Evolutionary conservation across 139 green algal genomes (phyloP), one percentile per base, ranked within the genome.

Genomic region (Tetradesmus lagerheimii): DNA sequence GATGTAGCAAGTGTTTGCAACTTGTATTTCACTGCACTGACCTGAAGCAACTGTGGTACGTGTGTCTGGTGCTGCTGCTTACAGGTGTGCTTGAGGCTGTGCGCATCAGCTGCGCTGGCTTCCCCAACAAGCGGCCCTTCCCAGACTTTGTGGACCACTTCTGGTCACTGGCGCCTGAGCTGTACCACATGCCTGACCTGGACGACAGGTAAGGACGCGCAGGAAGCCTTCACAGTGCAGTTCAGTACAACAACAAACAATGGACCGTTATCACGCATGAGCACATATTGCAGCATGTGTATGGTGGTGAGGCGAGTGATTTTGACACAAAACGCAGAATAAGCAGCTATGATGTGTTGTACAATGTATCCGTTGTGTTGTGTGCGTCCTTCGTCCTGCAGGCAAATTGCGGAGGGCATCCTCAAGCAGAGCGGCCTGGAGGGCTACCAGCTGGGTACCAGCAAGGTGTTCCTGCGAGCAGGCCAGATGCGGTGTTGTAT

Each of bases 31-130:
- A n/a, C n/a, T n/a, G n/a, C n/a, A n/a, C n/a, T n/a, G n/a, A n/a
- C n/a, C n/a, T n/a, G n/a, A n/a, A n/a, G n/a, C n/a, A n/a, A n/a
- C n/a, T n/a, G n/a, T n/a, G n/a, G n/a, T n/a, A n/a, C n/a, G n/a
- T n/a, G n/a, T n/a, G n/a, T n/a, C 35, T 34, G 4, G 37, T 38
- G 3, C 16, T 6, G 23, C 20, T 71, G 57, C 23, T 1, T 71
- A 8, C 27, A 88, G 98, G 98, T 90, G 98, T 99, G 81, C 94
- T 99, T 83, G 98, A 99, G 95, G 98, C 98, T 8, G 96, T 99
- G 76, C 96, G 98, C 93, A 99, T 99, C 94, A 96, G 91, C 83
- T 99, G 96, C 86, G 98, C 98, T 1, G 87, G 87, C 39, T 91
- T 87, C 87, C 87, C 87, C 87, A 86, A 47, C 87, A 86, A 87